Percentiles rank a stretch among this genome's conserved stretches.
Evolutionary conservation across 129 eudicot species (phyloP).

Genomic region (Flaveria robusta): DNA sequence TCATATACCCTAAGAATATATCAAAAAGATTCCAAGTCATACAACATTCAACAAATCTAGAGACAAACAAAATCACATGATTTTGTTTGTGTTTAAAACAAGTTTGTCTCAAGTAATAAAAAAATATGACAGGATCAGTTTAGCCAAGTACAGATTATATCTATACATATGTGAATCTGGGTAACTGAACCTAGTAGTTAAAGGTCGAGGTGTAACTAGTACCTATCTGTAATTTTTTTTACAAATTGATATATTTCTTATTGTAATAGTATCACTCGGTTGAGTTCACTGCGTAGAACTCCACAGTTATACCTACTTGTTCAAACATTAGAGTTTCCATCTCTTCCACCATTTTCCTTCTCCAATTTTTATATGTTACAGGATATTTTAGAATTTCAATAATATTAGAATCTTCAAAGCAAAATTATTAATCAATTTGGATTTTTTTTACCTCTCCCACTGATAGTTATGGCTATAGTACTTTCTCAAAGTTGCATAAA

Average conservation of each 20-base stretch:
- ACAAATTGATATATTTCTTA: not conserved
- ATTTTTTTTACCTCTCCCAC: not conserved
- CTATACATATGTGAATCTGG: not conserved
- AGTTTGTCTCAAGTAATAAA: not conserved
- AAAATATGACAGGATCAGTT: not conserved
- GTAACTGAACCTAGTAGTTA: not conserved
- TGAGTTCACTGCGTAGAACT: not conserved
- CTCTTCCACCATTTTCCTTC: not conserved
- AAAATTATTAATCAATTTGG: constrained; percentile 9
- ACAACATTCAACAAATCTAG: not conserved
- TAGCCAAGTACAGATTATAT: not conserved
- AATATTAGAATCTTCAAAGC: not conserved
- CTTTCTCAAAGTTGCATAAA: not conserved
- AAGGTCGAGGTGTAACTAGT: not conserved
- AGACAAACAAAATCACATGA: constrained; percentile 4
- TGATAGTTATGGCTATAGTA: constrained; percentile 5
- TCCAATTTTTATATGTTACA: not conserved
- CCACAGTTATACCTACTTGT: not conserved
- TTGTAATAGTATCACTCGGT: not conserved
- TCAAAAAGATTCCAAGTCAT: constrained; percentile 9
- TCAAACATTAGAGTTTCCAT: too few relatives aligned
- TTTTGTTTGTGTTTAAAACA: not conserved
- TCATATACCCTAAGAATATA: constrained; percentile 53
- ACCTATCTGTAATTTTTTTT: not conserved
- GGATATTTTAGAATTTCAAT: not conserved